Evolutionary conservation across 148 eudicot species (phyloP), one percentile per base, ranked within the genome.

Genomic region (Vaccinium myrtillus): DNA sequence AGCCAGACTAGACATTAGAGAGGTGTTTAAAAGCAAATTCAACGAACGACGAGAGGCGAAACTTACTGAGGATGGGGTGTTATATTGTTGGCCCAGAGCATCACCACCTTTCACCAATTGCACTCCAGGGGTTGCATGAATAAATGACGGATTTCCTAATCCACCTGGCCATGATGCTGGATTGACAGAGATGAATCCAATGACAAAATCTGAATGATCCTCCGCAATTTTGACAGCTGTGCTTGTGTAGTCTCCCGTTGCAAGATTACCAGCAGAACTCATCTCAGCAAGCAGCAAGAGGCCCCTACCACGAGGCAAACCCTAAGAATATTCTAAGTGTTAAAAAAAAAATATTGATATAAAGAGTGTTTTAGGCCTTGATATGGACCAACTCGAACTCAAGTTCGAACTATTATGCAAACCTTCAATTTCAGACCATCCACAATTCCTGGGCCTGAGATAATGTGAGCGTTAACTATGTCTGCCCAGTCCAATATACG

Each of bases 401-500:
- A 32, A 54, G 69, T 56, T 65, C 39, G 54, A n/a, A 19, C 67
- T 2, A 23, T 36, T 12, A 79, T 4, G 74, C 87, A 82, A 86
- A 95, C 98, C 95, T 95, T 95, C 81, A 91, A 83, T 85, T 95
- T 97, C 82, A 97, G 91, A 61, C 99, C 99, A 89, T 97, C 98
- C 49, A 97, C 98, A 85, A 97, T 95, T 75, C 97, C 99, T 80
- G 98, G 99, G 84, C 99, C 99, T 59, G 99, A 93, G 89, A 97
- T 93, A 23, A 97, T 94, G 86, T 97, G 99, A 87, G 98, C 97
- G 87, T 97, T 97, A 81, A 91, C 87, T 79, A 97, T 95, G 89
- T 97, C 99, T 76, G 99, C 99, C 99, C 98, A 97, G 18, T 94
- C 99, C 92, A 97, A 89, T 88, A 97, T 97, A 79, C 77, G 93